Evolutionary conservation across 2,329 filamentous ascomycete genomes (phyloP), one percentile per base, ranked within the genome.

Genomic region (Hypoxylon sp.): DNA sequence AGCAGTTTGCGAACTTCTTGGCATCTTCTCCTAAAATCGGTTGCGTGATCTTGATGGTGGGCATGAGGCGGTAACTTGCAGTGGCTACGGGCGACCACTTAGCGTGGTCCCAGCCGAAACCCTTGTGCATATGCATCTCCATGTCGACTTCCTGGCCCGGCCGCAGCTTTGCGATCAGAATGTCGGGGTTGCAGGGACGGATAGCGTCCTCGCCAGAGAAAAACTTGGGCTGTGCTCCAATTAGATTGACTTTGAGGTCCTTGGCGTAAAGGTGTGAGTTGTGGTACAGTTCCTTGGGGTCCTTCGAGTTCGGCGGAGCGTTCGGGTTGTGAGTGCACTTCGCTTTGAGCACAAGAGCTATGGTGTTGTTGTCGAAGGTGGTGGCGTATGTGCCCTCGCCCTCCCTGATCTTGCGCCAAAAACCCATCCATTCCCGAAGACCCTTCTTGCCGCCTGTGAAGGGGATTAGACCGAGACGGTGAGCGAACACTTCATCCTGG

Each of bases 31-130:
- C 96, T 3, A 97, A 79, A 67, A 99, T 98, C 19, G 96, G 96
- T 74, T 87, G 84, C 48, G 87, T 84, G 77, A 99, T 98, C 71
- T 88, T 87, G 80, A 99, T 98, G 73, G 91, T 91, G 6, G 96
- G 96, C 77, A 99, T 84, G 19, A 99, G 87, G 54, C 96, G 90
- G 84, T 99, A 99, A 24, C 92, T 93, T 2, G 96, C 96, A 1
- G 96, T 98, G 2, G 95, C 94, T 37, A 98, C 96, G 51, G 96
- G 96, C 0, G 94, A 97, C 84, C 96, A 99, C 82, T 99, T 99
- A 74, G 96, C 92, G 80, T 99, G 96, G 81, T 99, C 96, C 71
- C 91, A 90, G 52, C 96, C 96, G 73, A 97, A 90, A 67, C 97
- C 96, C 83, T 98, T 97, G 83, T 97, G 90, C 83, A 95, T 96